Evolutionary conservation across 116 monocot genomes (phyloP), one percentile per base, ranked within the genome.

Genomic region (Cymodocea nodosa): DNA sequence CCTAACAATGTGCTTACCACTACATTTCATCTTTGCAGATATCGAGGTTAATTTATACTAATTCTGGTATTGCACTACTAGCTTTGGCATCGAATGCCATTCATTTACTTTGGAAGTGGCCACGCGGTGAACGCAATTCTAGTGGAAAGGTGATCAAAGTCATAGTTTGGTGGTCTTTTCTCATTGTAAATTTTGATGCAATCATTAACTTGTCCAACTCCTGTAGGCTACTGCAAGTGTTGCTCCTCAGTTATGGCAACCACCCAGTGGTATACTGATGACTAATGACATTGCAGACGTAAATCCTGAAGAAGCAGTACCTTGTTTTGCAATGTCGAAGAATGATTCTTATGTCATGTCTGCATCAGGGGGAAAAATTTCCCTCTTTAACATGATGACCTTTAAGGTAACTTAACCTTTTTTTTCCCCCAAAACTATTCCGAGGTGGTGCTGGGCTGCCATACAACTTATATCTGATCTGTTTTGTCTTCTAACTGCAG

Each of bases 291-390:
- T 83, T 40, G 78, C 73, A 55, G 90, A 84, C 72, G 71, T 68
- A 13, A 86, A 84, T 80, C 77, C 84, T 63, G 86, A 86, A 51
- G 90, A 90, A 71, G 79, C 81, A 17, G 79, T 84, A 3, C 81
- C 86, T 5, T 90, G 90, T 50, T 86, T 90, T 73, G 90, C 90
- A 16, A 52, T 90, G 60, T 90, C 90, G 51, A 90, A 86, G 77
- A 90, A 86, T 62, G 90, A 90, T 64, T 90, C 90, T 15, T 86
- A 90, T 75, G 90, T 86, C 51, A 86, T 90, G 90, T 90, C 90
- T 35, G 84, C 86, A 56, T 90, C 86, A 57, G 90, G 90, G 50
- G 90, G 90, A 14, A 90, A 90, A 71, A 86, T 90, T 56, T 86
- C 90, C 16, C 51, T 90, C 5, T 90, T 90, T 51, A 86, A 90